Conservation (phyloP, 805 yeast genomes). For the Sugiyamaella boreocaroliniensis region DNA sequence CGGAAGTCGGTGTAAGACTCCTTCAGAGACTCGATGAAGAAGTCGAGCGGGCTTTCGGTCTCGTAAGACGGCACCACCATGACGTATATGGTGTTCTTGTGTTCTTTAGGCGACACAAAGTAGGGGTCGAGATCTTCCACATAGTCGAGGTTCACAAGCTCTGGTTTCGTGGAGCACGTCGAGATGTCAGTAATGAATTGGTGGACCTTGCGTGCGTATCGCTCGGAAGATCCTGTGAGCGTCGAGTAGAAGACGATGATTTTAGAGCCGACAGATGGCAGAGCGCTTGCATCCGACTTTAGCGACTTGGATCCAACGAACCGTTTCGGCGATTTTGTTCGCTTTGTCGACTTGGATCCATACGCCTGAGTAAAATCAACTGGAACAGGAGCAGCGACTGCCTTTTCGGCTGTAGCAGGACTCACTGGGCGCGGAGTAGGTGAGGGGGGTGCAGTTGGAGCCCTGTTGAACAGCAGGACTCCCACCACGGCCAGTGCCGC, state of each 20-base stretch:
- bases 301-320: constrained; percentile 5
- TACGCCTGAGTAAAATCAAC: constrained; percentile 20
- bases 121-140: constrained; percentile 78
- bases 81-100: constrained; percentile 46
- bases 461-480: not conserved
- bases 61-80: constrained; percentile 85
- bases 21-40: constrained; percentile 67
- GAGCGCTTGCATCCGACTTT: not conserved
- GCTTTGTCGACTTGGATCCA: not conserved
- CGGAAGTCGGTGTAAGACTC: constrained; percentile 83
- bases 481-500: constrained; percentile 9
- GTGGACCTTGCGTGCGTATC: constrained; percentile 52
- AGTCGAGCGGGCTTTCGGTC: constrained; percentile 87
- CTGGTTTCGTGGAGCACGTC: constrained; percentile 32
- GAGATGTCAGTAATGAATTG: constrained; percentile 20
- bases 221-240: constrained; percentile 73
- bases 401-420: not conserved
- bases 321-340: constrained; percentile 15
- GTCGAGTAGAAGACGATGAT: constrained; percentile 74
- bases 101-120: constrained; percentile 54
- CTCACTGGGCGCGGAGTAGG: not conserved
- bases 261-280: constrained; percentile 3
- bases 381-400: constrained; percentile 16
- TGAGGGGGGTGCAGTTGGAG: too few species aligned
- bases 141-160: constrained; percentile 66